Percentiles rank a stretch among this genome's conserved stretches.
Conservation (phyloP, 768 basidiomycete genomes). For the Suillus bovinus region DNA sequence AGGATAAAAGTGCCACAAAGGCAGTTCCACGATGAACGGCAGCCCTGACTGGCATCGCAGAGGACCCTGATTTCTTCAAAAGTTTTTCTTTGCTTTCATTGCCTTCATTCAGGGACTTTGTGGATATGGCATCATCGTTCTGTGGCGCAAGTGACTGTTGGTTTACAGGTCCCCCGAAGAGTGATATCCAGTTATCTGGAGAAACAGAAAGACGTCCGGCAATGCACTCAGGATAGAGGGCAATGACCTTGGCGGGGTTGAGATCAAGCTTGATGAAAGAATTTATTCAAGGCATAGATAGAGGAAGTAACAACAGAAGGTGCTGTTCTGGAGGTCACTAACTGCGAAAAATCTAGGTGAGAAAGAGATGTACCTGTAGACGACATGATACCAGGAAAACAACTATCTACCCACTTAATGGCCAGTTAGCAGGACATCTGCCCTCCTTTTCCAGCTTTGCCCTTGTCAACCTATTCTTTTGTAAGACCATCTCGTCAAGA, state of each 20-base stretch:
- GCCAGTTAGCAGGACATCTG: too few species aligned
- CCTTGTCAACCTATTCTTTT: too few species aligned
- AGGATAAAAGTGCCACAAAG: conserved; percentile 47
- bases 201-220: conserved; percentile 77
- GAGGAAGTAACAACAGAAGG: too few species aligned
- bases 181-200: conserved; percentile 69
- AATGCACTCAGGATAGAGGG: conserved; percentile 81
- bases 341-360: too few species aligned
- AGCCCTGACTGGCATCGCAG: conserved; percentile 45
- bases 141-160: conserved; percentile 16
- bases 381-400: too few species aligned
- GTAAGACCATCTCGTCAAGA: too few species aligned
- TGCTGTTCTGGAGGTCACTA: too few species aligned
- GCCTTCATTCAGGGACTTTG: conserved; percentile 27
- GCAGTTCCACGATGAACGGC: conserved; percentile 43
- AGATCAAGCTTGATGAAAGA: conserved; percentile 85
- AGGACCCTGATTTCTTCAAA: conserved; percentile 33
- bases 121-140: conserved; percentile 28
- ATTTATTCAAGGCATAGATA: too few species aligned
- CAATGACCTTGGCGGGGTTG: conserved; percentile 92
- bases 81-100: conserved; percentile 27
- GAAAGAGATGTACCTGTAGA: too few species aligned
- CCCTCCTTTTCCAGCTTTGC: too few species aligned
- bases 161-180: conserved; percentile 76
- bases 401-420: too few species aligned